A percentile compares a stretch with the other conserved stretches of the same genome.
phyloP scores from a whole-genome alignment of 177 flowering plant species.

The Vitis hybrid region DNA sequence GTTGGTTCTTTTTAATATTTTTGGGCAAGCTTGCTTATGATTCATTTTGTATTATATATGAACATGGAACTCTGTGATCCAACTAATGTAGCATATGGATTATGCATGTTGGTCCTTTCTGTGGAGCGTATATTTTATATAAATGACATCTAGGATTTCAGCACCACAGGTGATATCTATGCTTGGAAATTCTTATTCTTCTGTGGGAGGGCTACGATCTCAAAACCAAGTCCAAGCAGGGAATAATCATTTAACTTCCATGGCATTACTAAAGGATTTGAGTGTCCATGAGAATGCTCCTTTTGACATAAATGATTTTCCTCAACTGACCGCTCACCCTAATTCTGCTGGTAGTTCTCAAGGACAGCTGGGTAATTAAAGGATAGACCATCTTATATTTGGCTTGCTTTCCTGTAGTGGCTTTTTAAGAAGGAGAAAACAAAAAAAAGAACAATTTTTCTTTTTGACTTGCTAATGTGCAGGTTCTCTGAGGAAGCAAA shows the following conservation, averaged over 20 bases:
- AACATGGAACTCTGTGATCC: too few species aligned
- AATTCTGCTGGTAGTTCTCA: constrained; percentile 26
- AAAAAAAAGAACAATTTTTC: too few species aligned
- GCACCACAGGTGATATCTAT: constrained; percentile 31
- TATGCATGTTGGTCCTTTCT: too few species aligned
- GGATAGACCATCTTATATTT: neutral
- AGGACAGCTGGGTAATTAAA: constrained; percentile 24
- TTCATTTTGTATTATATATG: too few species aligned
- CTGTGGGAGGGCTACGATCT: constrained; percentile 24
- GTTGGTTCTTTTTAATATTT: too few species aligned
- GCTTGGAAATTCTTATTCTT: constrained; percentile 24
- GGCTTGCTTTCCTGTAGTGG: neutral
- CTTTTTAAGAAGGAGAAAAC: neutral
- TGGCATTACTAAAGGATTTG: constrained; percentile 19
- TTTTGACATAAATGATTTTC: constrained; percentile 29
- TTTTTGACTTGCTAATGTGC: neutral
- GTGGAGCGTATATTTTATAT: too few species aligned
- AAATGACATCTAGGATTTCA: constrained; percentile 13
- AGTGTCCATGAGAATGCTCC: constrained; percentile 21
- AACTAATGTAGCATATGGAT: too few species aligned
- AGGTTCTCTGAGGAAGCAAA: constrained; percentile 28
- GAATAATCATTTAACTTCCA: constrained; percentile 19
- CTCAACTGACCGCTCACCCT: constrained; percentile 28
- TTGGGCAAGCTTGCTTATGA: too few species aligned
- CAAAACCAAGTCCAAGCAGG: constrained; percentile 28